Conservation (phyloP, 164 flowering plant genomes). For the Macadamia integrifolia region DNA sequence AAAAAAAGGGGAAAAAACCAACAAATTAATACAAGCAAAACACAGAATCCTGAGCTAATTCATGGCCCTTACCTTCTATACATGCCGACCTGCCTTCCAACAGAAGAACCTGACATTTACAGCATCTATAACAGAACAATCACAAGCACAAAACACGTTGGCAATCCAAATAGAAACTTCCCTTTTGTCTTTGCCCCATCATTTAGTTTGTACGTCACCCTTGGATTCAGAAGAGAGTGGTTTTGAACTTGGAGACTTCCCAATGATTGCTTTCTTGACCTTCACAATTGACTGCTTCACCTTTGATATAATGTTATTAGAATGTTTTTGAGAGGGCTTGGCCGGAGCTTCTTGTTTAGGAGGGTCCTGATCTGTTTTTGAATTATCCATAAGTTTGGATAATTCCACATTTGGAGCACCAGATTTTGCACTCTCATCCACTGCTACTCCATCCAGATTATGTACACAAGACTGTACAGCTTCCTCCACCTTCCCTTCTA, state of each 20-base stretch:
- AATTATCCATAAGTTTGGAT: slow-evolving; percentile 15
- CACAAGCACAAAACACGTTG: neutral
- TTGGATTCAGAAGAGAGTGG: slow-evolving; percentile 39
- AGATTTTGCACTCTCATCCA: slow-evolving; percentile 8
- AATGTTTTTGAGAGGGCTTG: slow-evolving; percentile 38
- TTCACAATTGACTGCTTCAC: slow-evolving; percentile 68
- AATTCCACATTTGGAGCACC: slow-evolving; percentile 7
- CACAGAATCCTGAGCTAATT: neutral
- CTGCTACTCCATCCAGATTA: slow-evolving; percentile 14
- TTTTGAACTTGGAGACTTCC: slow-evolving; percentile 62
- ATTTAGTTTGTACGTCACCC: slow-evolving; percentile 43
- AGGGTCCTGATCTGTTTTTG: slow-evolving; percentile 20
- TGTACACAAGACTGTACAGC: slow-evolving; percentile 8
- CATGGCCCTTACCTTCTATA: slow-evolving; percentile 17
- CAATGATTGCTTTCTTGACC: slow-evolving; percentile 75
- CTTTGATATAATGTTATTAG: slow-evolving; percentile 49
- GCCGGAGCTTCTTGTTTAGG: slow-evolving; percentile 22
- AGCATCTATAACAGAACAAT: slow-evolving; percentile 10
- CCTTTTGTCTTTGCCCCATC: neutral
- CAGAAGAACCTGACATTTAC: slow-evolving; percentile 6
- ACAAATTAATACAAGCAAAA: slow-evolving; percentile 6
- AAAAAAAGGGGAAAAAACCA: neutral
- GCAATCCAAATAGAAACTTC: neutral
- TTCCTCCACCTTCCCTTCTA: slow-evolving; percentile 12
- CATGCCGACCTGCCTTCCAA: slow-evolving; percentile 13